A percentile compares a stretch with the other conserved stretches of the same genome.
Conservation (phyloP, 2,329 filamentous ascomycete species). For the Hymenoscyphus fraxineus region DNA sequence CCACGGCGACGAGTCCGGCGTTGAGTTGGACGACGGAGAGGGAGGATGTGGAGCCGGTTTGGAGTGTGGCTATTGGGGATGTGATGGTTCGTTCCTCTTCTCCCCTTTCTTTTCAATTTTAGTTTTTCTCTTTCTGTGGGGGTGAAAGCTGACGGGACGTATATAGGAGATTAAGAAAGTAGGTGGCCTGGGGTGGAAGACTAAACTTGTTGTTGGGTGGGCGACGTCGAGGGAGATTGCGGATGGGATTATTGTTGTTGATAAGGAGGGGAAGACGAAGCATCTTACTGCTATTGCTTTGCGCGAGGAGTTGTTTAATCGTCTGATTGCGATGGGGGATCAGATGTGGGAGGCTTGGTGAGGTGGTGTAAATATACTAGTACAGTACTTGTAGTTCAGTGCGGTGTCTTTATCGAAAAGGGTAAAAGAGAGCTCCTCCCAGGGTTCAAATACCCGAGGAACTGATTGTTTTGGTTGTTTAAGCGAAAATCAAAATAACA, state of each 20-base stretch:
- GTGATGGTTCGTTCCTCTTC: background rate
- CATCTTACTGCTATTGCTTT: conserved; percentile 68
- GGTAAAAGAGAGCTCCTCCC: too few species aligned
- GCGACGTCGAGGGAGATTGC: conserved; percentile 68
- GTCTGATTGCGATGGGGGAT: conserved; percentile 68
- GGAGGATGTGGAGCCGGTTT: conserved; percentile 52
- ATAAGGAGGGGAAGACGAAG: conserved; percentile 47
- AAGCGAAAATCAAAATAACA: too few species aligned
- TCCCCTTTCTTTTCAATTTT: too few species aligned
- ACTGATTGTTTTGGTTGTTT: too few species aligned
- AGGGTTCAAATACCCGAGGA: too few species aligned
- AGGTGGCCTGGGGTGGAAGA: conserved; percentile 80
- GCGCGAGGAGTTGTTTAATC: conserved; percentile 77
- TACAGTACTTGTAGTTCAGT: too few species aligned
- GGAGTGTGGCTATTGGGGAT: conserved; percentile 60
- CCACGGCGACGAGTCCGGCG: conserved; percentile 53
- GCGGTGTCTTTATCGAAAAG: too few species aligned
- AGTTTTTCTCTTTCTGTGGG: too few species aligned
- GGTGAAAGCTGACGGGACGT: too few species aligned
- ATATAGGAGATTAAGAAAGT: conserved; percentile 67
- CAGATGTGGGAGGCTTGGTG: conserved; percentile 83
- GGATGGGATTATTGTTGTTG: conserved; percentile 55
- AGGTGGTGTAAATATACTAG: background rate
- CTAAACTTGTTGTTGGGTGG: conserved; percentile 77
- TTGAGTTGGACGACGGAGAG: conserved; percentile 47